Conservation (phyloP, 129 eudicot genomes). For the Mikania micrantha region DNA sequence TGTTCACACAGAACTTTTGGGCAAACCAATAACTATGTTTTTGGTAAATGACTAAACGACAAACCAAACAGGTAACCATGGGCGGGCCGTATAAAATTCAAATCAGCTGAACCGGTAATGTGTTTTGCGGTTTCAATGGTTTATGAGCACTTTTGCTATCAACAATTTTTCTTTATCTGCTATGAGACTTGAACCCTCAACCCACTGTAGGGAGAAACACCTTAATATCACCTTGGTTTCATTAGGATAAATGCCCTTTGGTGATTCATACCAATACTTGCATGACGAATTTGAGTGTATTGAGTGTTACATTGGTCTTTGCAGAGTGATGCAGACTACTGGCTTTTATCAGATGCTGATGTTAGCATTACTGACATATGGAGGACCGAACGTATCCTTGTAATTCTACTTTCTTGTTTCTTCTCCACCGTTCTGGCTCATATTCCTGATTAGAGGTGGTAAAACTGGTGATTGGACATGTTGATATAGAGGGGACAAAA, state of each 20-base stretch:
- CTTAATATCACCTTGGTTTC: too few species aligned
- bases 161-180: too few species aligned
- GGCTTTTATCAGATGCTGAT: constrained; percentile 81
- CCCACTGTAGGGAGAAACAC: too few species aligned
- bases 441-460: background rate
- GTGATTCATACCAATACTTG: background rate
- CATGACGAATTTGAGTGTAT: background rate
- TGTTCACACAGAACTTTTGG: background rate
- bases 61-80: background rate
- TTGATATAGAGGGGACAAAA: too few species aligned
- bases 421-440: background rate
- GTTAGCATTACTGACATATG: constrained; percentile 90
- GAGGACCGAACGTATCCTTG: constrained; percentile 74
- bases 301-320: constrained; percentile 13
- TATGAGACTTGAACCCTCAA: too few species aligned
- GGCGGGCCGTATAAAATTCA: background rate
- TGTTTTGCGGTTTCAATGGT: background rate
- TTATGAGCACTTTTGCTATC: background rate
- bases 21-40: background rate
- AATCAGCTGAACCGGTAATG: background rate
- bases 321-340: constrained; percentile 92
- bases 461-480: background rate
- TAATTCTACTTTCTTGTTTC: background rate
- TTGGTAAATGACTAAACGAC: background rate
- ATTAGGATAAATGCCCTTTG: too few species aligned